Percentiles rank a stretch among this genome's conserved stretches.
Evolutionary conservation across 2,329 filamentous ascomycete species (phyloP).

Genomic region (Colletotrichum somersetense): DNA sequence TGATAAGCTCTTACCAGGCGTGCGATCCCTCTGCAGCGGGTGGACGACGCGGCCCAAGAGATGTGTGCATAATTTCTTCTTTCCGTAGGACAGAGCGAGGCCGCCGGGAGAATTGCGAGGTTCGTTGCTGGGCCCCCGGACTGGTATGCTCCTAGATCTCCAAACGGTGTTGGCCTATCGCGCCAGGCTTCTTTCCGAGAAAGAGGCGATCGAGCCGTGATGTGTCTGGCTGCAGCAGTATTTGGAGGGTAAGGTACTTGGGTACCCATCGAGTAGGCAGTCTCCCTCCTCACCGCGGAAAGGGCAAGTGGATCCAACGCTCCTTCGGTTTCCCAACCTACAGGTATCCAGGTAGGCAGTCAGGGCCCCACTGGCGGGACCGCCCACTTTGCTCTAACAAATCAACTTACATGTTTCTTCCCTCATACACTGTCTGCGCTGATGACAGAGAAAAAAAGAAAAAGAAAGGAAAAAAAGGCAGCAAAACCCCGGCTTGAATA

Average conservation of each 20-base stretch:
- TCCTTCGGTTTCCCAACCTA: background rate
- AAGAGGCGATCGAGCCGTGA: background rate
- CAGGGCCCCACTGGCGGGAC: background rate
- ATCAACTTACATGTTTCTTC: constrained; percentile 26
- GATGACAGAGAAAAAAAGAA: background rate
- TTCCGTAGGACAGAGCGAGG: background rate
- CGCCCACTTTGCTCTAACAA: constrained; percentile 2
- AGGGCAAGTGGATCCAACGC: background rate
- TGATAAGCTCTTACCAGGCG: background rate
- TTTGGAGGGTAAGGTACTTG: background rate
- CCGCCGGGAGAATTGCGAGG: background rate
- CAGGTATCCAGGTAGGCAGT: background rate
- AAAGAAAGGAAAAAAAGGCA: background rate
- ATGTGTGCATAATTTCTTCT: background rate
- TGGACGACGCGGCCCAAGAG: background rate
- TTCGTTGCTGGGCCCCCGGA: background rate
- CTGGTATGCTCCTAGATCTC: background rate
- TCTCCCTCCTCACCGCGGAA: background rate
- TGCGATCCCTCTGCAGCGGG: background rate
- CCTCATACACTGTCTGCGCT: background rate
- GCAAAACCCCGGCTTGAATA: background rate
- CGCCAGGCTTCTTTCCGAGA: background rate
- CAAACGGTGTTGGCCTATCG: background rate
- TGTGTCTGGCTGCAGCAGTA: background rate
- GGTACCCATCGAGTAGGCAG: background rate